phyloP scores from a whole-genome alignment of 805 yeast genomes.

The Lipomyces spencermartinsiae region DNA sequence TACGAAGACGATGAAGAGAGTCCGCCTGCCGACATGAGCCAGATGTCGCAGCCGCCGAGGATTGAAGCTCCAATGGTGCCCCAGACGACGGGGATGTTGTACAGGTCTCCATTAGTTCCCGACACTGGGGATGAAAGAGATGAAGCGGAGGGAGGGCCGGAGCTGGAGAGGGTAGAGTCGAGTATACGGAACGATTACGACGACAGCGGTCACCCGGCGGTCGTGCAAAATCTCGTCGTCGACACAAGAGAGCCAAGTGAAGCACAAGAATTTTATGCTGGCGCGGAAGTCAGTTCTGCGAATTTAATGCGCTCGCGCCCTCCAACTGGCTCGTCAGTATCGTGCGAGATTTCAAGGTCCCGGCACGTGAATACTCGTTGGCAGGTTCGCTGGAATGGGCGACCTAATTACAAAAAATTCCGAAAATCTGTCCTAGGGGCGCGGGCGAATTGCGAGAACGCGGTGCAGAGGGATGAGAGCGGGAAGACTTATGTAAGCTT shows the following conservation, averaged over 20 bases:
- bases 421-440: conserved; percentile 10
- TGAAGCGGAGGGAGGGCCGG: not conserved
- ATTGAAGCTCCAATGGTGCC: not conserved
- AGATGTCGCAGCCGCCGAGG: not conserved
- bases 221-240: not conserved
- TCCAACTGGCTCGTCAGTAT: not conserved
- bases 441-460: not conserved
- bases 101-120: not conserved
- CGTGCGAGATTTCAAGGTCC: not conserved
- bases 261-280: not conserved
- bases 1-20: not conserved
- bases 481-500: conserved; percentile 7
- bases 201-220: not conserved
- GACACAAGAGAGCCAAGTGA: not conserved
- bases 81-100: not conserved
- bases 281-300: conserved; percentile 1
- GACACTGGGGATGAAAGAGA: not conserved
- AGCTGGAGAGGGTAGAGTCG: not conserved
- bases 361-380: not conserved
- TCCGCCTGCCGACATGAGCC: not conserved
- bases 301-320: not conserved
- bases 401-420: conserved; percentile 29
- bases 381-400: conserved; percentile 26
- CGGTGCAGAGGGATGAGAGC: not conserved
- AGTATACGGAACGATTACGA: not conserved